Evolutionary conservation across 1,284 basidiomycete genomes (phyloP).

Genomic region (Phellopilus nigrolimitatus): DNA sequence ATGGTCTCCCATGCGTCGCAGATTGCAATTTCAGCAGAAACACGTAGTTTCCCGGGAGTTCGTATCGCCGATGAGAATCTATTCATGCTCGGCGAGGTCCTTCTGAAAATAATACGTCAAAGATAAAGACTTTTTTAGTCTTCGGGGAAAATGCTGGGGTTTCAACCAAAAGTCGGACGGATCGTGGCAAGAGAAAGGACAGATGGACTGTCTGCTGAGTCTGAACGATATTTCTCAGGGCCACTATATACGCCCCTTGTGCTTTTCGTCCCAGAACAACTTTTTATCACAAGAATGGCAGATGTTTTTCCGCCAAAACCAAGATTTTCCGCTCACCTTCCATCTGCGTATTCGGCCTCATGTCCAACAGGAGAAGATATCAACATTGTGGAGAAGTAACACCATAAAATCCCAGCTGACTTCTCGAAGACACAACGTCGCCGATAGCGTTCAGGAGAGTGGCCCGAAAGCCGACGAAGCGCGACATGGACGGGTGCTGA

Average conservation of each 20-base stretch:
- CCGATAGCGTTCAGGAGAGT: conserved; percentile 17
- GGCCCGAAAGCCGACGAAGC: conserved; percentile 16
- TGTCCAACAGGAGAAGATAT: conserved; percentile 11
- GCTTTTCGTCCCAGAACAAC: conserved; percentile 20
- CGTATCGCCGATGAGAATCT: conserved; percentile 24
- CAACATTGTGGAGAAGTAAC: conserved; percentile 9
- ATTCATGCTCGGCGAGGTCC: conserved; percentile 18
- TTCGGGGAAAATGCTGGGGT: conserved; percentile 12
- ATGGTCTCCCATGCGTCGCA: not conserved
- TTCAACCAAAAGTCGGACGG: conserved; percentile 21
- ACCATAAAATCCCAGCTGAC: conserved; percentile 22
- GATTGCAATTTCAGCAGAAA: conserved; percentile 1
- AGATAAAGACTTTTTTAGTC: conserved; percentile 18
- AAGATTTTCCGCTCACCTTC: conserved; percentile 24
- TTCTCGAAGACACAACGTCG: conserved; percentile 24
- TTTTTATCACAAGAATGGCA: conserved; percentile 18
- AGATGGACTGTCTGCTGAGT: not conserved
- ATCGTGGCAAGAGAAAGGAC: conserved; percentile 21
- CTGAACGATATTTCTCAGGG: conserved; percentile 2
- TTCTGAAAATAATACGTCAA: conserved; percentile 17
- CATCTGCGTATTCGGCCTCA: conserved; percentile 16
- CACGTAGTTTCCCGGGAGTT: conserved; percentile 18
- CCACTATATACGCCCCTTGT: conserved; percentile 22
- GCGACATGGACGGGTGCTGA: conserved; percentile 12
- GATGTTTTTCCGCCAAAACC: conserved; percentile 15